A percentile compares a stretch with the other conserved stretches of the same genome.
Evolutionary conservation across 2,329 filamentous ascomycete genomes (phyloP).

Genomic region (Chaetomium sp.): DNA sequence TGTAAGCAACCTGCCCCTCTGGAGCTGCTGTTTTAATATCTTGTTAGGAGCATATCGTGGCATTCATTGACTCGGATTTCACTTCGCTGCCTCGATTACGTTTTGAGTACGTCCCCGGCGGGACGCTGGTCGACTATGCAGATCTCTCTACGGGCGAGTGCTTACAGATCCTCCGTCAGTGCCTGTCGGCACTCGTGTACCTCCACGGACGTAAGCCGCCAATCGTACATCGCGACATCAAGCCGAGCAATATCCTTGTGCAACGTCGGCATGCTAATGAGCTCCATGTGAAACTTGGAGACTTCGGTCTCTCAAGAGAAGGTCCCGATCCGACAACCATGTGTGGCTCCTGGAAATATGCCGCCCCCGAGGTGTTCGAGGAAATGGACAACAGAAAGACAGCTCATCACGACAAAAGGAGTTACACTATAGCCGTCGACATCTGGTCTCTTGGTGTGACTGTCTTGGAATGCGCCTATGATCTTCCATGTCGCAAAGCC

Average conservation of each 20-base stretch:
- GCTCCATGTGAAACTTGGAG: background rate
- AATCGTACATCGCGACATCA: slow-evolving; percentile 9
- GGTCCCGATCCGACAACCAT: background rate
- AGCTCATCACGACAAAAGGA: background rate
- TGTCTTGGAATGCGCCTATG: background rate
- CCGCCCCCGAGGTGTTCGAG: background rate
- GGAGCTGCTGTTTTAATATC: background rate
- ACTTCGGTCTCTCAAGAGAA: background rate
- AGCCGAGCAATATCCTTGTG: slow-evolving; percentile 9
- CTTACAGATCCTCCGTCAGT: background rate
- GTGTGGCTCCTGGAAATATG: background rate
- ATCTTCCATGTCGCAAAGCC: background rate
- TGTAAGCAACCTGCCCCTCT: background rate
- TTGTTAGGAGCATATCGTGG: slow-evolving; percentile 1
- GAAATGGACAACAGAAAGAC: background rate
- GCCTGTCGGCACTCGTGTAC: background rate
- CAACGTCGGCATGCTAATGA: background rate
- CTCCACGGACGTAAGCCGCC: background rate
- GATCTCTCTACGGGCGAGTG: background rate
- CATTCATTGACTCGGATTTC: background rate
- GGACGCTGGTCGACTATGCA: background rate
- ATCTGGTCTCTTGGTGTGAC: slow-evolving; percentile 1
- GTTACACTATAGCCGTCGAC: background rate
- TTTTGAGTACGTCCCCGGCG: background rate
- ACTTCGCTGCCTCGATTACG: background rate